phyloP scores from a whole-genome alignment of 441 rosid genomes.

The Mallotus repandus region DNA sequence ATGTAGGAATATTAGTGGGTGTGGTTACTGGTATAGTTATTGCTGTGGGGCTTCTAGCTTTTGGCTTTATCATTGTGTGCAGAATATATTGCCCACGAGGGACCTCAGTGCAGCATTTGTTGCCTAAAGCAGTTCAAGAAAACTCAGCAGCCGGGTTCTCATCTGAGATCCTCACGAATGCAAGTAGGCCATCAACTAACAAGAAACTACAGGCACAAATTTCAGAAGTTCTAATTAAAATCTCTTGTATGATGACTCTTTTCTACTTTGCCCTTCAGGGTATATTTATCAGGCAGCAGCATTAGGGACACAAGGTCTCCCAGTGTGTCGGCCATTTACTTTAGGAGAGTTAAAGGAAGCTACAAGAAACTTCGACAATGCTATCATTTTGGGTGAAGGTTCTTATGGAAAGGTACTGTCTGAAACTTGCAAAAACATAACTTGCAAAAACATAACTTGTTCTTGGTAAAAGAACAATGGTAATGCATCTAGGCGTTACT shows the following conservation, averaged over 20 bases:
- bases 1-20: slow-evolving; percentile 43
- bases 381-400: slow-evolving; percentile 45
- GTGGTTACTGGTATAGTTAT: slow-evolving; percentile 39
- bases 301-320: slow-evolving; percentile 33
- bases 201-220: not conserved
- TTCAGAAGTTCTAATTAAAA: not conserved
- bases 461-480: not conserved
- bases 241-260: not conserved
- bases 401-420: slow-evolving; percentile 48
- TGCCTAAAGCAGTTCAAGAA: slow-evolving; percentile 48
- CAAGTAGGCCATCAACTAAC: slow-evolving; percentile 45
- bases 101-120: slow-evolving; percentile 50
- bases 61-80: slow-evolving; percentile 36
- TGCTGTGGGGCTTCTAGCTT: slow-evolving; percentile 37
- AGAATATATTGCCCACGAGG: slow-evolving; percentile 42
- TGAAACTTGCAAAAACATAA: not conserved
- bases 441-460: not conserved
- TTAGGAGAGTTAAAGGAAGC: slow-evolving; percentile 49
- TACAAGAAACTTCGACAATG: slow-evolving; percentile 42
- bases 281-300: slow-evolving; percentile 38
- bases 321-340: slow-evolving; percentile 45
- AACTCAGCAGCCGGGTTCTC: slow-evolving; percentile 44
- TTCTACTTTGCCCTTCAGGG: slow-evolving; percentile 32
- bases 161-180: slow-evolving; percentile 48
- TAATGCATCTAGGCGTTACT: not conserved